Evolutionary conservation across 495 filamentous ascomycete genomes (phyloP).

Genomic region (Aspergillus taichungensis): DNA sequence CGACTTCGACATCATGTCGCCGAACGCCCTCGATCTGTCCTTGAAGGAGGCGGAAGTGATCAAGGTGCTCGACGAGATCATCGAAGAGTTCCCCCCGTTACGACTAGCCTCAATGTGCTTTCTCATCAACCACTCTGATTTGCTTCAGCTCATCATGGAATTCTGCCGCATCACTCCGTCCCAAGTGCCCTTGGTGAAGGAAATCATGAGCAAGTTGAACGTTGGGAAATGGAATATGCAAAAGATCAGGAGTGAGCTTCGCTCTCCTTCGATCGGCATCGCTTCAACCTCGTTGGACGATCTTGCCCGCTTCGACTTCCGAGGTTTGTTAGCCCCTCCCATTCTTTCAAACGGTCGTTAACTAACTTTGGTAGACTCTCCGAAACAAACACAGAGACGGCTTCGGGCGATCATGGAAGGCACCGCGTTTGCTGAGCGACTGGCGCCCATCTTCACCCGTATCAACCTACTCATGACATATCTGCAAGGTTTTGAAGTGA

Average conservation of each 20-base stretch:
- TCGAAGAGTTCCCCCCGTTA: constrained; percentile 70
- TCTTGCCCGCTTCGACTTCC: constrained; percentile 80
- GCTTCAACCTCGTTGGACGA: constrained; percentile 89
- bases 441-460: constrained; percentile 68
- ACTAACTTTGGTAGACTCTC: constrained; percentile 45
- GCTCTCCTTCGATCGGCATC: constrained; percentile 69
- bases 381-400: constrained; percentile 62
- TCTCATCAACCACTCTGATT: constrained; percentile 80
- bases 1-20: constrained; percentile 88
- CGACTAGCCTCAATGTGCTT: constrained; percentile 72
- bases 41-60: constrained; percentile 91
- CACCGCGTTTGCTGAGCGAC: constrained; percentile 54
- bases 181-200: constrained; percentile 64
- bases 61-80: constrained; percentile 88
- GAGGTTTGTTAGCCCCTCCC: constrained; percentile 42
- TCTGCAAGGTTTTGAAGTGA: constrained; percentile 62
- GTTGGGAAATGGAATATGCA: constrained; percentile 74
- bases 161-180: constrained; percentile 68
- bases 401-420: constrained; percentile 68
- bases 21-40: constrained; percentile 70
- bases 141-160: constrained; percentile 78
- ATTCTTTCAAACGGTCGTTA: background rate
- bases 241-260: constrained; percentile 75
- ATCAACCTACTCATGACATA: constrained; percentile 68
- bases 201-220: constrained; percentile 81